These are phyloP conservation scores for Elsinoe perseae DNA, from an alignment of 2,329 filamentous ascomycete genomes.

Conservation along the genomic window DNA sequence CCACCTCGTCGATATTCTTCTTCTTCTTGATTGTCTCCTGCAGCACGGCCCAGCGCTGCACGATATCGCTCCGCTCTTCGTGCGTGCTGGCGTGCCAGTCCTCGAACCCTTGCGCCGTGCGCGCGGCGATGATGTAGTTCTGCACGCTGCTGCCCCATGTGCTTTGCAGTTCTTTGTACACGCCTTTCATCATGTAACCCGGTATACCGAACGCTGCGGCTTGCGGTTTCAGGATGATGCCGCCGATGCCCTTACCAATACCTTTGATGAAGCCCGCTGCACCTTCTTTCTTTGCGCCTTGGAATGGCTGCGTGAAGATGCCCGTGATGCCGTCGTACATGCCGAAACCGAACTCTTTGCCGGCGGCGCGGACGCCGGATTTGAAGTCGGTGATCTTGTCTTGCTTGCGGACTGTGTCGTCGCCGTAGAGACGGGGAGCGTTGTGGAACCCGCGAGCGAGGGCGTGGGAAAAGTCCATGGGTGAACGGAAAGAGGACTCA, in stretches of 20 bases:
- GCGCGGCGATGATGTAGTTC: slow-evolving; percentile 71
- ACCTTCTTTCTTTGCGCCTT: slow-evolving; percentile 56
- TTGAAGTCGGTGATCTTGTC: slow-evolving; percentile 57
- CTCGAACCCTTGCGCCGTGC: slow-evolving; percentile 66
- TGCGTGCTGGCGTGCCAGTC: slow-evolving; percentile 50
- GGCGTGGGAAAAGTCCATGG: slow-evolving; percentile 54
- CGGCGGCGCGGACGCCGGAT: slow-evolving; percentile 42
- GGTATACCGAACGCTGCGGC: slow-evolving; percentile 40
- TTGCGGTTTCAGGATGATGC: slow-evolving; percentile 61
- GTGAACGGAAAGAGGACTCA: slow-evolving; percentile 37
- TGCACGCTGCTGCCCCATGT: slow-evolving; percentile 62
- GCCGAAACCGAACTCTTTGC: slow-evolving; percentile 25
- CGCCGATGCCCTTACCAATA: slow-evolving; percentile 69
- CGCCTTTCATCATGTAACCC: slow-evolving; percentile 69
- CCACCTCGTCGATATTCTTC: slow-evolving; percentile 49
- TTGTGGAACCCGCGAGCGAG: slow-evolving; percentile 65
- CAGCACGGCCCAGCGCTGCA: slow-evolving; percentile 56
- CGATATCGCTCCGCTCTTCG: slow-evolving; percentile 56
- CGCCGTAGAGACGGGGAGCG: slow-evolving; percentile 61
- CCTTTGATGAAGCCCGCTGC: slow-evolving; percentile 63
- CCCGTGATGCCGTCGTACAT: slow-evolving; percentile 63
- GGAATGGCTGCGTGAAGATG: slow-evolving; percentile 63
- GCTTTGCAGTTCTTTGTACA: slow-evolving; percentile 65
- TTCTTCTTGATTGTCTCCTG: slow-evolving; percentile 53
- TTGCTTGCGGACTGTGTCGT: slow-evolving; percentile 58